Conservation (phyloP, 805 yeast genomes). For the Zygosaccharomyces pseudorouxii region DNA sequence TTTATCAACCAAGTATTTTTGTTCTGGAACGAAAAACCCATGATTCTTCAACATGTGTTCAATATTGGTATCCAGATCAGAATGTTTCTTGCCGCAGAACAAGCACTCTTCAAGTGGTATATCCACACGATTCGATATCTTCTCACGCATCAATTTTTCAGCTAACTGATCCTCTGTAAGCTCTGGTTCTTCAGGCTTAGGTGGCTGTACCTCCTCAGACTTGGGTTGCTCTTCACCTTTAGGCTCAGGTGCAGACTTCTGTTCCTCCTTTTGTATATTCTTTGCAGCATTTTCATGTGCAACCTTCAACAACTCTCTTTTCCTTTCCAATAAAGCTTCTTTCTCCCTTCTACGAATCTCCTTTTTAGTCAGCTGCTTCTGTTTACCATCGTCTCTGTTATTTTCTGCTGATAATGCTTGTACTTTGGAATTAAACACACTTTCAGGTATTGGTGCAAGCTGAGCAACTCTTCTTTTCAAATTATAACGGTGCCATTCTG, state of each 20-base stretch:
- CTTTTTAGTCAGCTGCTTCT: slow-evolving; percentile 38
- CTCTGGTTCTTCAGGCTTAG: slow-evolving; percentile 13
- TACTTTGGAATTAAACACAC: slow-evolving; percentile 66
- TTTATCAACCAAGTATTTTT: slow-evolving; percentile 60
- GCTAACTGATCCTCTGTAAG: slow-evolving; percentile 38
- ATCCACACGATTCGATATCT: slow-evolving; percentile 39
- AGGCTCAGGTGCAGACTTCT: slow-evolving; percentile 2
- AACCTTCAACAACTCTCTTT: slow-evolving; percentile 38
- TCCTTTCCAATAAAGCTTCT: slow-evolving; percentile 41
- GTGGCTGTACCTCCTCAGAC: slow-evolving; percentile 7
- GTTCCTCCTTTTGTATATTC: slow-evolving; percentile 22
- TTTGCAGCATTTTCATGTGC: slow-evolving; percentile 40
- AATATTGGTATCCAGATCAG: slow-evolving; percentile 41
- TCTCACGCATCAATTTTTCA: slow-evolving; percentile 38
- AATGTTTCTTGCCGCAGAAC: slow-evolving; percentile 51
- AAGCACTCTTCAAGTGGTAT: slow-evolving; percentile 50
- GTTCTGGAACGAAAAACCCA: slow-evolving; percentile 89
- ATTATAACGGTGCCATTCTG: slow-evolving; percentile 98
- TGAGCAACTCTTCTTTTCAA: slow-evolving; percentile 90
- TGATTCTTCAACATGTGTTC: slow-evolving; percentile 73
- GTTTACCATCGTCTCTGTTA: slow-evolving; percentile 15
- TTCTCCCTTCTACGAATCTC: slow-evolving; percentile 41
- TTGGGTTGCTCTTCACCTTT: slow-evolving; percentile 8
- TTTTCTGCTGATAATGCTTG: slow-evolving; percentile 26
- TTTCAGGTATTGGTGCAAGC: slow-evolving; percentile 68